These are phyloP conservation scores for Debaryomyces fabryi DNA, from an alignment of 1,139 yeast genomes.

Conservation along the genomic window DNA sequence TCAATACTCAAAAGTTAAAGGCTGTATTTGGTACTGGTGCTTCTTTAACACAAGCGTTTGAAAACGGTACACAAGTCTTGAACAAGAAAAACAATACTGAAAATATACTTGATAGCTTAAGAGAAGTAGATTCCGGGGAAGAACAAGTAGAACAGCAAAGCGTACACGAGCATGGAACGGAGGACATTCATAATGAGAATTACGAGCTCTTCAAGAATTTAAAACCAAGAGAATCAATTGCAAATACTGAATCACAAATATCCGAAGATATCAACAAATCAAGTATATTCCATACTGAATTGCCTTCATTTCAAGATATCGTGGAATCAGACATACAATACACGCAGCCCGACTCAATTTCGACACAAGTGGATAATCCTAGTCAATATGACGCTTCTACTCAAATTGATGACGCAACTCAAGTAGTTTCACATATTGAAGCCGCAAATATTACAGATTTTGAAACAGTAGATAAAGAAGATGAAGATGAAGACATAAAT, in stretches of 20 bases:
- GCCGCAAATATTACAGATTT: not conserved
- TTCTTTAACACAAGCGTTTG: conserved; percentile 10
- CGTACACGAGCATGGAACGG: not conserved
- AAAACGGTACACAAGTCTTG: conserved; percentile 5
- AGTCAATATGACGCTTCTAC: conserved; percentile 24
- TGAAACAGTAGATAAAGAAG: conserved; percentile 18
- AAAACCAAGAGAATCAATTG: conserved; percentile 23
- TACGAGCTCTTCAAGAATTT: conserved; percentile 35
- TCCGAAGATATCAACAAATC: conserved; percentile 6
- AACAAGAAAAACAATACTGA: not conserved
- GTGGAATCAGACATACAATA: conserved; percentile 10
- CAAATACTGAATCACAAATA: conserved; percentile 1
- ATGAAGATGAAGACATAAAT: conserved; percentile 31
- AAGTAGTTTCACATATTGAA: conserved; percentile 5
- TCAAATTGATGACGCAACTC: conserved; percentile 17
- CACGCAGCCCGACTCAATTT: conserved; percentile 17
- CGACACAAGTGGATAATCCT: conserved; percentile 23
- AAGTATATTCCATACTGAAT: conserved; percentile 4
- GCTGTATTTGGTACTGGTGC: conserved; percentile 8
- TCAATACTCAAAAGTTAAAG: conserved; percentile 11
- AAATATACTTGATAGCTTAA: not conserved
- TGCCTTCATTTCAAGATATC: conserved; percentile 30
- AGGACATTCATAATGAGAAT: not conserved
- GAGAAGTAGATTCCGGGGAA: not conserved
- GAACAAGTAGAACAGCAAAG: not conserved